A percentile compares a stretch with the other conserved stretches of the same genome.
Conservation (phyloP, 2,329 filamentous ascomycete genomes). For the Monilinia fructicola region DNA sequence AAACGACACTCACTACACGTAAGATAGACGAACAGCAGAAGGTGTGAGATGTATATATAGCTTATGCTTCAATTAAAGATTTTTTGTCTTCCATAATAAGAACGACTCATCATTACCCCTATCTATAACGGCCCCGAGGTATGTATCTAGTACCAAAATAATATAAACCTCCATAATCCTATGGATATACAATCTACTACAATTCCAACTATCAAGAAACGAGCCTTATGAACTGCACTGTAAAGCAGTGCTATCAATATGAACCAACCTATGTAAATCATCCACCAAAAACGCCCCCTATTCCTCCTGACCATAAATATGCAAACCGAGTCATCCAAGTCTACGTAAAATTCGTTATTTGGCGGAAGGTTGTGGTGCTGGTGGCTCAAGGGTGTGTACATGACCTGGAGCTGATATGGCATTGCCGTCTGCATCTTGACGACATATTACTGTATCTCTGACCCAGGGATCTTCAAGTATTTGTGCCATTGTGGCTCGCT, state of each 20-base stretch:
- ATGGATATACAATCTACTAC: slow-evolving; percentile 36
- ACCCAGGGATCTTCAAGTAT: slow-evolving; percentile 90
- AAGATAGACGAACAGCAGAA: background rate
- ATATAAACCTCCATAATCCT: slow-evolving; percentile 19
- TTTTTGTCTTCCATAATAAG: background rate
- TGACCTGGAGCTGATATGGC: slow-evolving; percentile 75
- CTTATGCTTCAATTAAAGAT: slow-evolving; percentile 18
- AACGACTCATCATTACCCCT: background rate
- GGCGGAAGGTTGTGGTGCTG: slow-evolving; percentile 44
- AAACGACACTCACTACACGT: no score
- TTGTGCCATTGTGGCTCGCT: slow-evolving; percentile 80
- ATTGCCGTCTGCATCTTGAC: slow-evolving; percentile 74
- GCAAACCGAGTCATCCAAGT: slow-evolving; percentile 25
- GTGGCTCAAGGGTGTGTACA: slow-evolving; percentile 80
- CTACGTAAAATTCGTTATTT: slow-evolving; percentile 29
- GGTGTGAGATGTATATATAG: background rate
- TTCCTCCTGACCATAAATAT: slow-evolving; percentile 25
- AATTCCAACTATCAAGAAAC: slow-evolving; percentile 23
- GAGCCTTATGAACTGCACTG: slow-evolving; percentile 29
- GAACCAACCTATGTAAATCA: slow-evolving; percentile 17
- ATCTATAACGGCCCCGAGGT: slow-evolving; percentile 15
- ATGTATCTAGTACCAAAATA: slow-evolving; percentile 23
- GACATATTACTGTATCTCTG: slow-evolving; percentile 78
- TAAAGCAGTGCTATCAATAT: slow-evolving; percentile 22
- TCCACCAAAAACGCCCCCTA: slow-evolving; percentile 24